phyloP scores from a whole-genome alignment of 2,329 filamentous ascomycete genomes.

The Delphinella strobiligena region DNA sequence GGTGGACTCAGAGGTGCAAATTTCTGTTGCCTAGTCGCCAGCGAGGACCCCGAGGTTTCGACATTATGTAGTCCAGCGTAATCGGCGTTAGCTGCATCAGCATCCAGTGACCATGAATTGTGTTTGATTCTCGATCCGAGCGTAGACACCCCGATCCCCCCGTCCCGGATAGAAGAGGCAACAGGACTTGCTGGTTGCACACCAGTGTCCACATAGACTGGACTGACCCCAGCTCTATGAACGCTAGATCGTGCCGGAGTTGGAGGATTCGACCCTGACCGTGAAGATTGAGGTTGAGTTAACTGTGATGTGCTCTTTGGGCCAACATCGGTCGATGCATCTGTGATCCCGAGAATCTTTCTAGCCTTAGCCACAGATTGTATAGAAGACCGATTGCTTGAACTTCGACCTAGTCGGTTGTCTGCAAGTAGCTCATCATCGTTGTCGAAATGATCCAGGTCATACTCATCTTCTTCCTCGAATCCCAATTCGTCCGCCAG shows the following conservation, averaged over 20 bases:
- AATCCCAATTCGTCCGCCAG: slow-evolving; percentile 87
- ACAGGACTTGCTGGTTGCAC: slow-evolving; percentile 76
- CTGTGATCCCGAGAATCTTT: slow-evolving; percentile 27
- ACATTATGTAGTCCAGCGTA: no score
- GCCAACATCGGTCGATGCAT: not conserved
- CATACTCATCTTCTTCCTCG: slow-evolving; percentile 61
- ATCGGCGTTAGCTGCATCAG: no score
- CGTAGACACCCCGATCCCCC: no score
- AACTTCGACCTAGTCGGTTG: slow-evolving; percentile 28
- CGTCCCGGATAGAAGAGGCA: no score
- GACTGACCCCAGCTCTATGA: not conserved
- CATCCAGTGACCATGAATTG: no score
- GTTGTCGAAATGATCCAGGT: slow-evolving; percentile 43
- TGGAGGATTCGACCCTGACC: not conserved
- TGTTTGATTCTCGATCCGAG: no score
- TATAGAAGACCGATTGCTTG: slow-evolving; percentile 2
- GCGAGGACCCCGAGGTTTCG: no score
- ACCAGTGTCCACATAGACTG: slow-evolving; percentile 57
- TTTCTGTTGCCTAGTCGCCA: slow-evolving; percentile 29
- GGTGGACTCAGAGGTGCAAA: slow-evolving; percentile 3
- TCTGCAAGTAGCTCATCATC: slow-evolving; percentile 45
- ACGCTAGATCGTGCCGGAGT: not conserved
- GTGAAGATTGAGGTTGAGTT: not conserved
- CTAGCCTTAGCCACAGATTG: slow-evolving; percentile 32
- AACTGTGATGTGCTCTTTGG: not conserved